Conservation (phyloP, 177 flowering plant genomes). For the Vitis hybrid region DNA sequence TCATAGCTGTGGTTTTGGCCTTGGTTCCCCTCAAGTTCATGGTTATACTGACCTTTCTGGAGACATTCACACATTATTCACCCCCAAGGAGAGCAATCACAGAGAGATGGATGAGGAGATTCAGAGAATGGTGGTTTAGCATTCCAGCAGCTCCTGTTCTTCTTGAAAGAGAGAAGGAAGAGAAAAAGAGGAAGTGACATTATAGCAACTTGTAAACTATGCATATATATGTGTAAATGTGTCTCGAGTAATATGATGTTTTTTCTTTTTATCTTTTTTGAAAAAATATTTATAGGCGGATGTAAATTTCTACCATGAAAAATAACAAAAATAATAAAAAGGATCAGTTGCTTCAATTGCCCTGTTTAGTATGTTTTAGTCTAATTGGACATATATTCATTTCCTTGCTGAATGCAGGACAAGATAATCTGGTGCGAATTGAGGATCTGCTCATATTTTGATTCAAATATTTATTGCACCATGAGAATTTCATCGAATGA, state of each 20-base stretch:
- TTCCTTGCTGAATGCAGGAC: no score
- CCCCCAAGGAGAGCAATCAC: conserved; percentile 73
- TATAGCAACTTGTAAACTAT: neutral
- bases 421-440: no score
- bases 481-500: no score
- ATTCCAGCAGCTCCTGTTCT: conserved; percentile 95
- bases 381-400: no score
- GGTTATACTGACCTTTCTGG: conserved; percentile 52
- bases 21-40: conserved; percentile 58
- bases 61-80: conserved; percentile 69
- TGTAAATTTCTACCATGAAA: neutral
- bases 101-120: conserved; percentile 73
- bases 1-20: conserved; percentile 50
- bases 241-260: no score
- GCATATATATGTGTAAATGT: neutral
- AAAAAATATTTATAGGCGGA: no score
- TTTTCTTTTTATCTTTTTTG: no score
- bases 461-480: no score
- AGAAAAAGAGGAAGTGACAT: conserved; percentile 61
- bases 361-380: no score
- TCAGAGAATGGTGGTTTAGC: conserved; percentile 99
- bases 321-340: neutral
- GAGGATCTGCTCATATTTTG: no score
- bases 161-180: conserved; percentile 64
- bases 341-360: no score